Evolutionary conservation across 371 early-diverging fungal species (phyloP), one percentile per base, ranked within the genome.

Genomic region (Parasitella parasitica): DNA sequence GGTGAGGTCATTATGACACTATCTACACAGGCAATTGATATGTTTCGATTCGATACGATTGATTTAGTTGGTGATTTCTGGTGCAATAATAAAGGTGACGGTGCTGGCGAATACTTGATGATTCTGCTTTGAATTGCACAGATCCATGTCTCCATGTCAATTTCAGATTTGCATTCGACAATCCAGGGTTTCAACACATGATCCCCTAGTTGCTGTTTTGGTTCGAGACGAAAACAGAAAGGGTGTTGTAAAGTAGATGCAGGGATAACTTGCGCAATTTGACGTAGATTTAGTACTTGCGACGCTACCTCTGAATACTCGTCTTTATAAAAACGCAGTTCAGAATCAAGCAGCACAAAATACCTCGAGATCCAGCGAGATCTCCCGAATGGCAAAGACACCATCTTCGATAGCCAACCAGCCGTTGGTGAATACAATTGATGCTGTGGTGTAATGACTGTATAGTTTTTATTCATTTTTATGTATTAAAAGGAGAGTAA

Each of bases 301-400:
- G 55, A 55, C 15, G 70, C 38, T 4, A 48, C 35, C 26, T 66
- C 66, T 13, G 59, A 51, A 52, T 66, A 60, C 63, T 66, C 63
- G 39, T 70, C 56, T 56, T 66, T 70, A 48, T 70, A 70, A 18
- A 54, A 55, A 2, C 66, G 50, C 26, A 70, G 26, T 48, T 70
- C 70, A 13, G 70, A 65, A 35, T 66, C 60, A 22, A 70, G 61
- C 37, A 70, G 57, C 4, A 70, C 66, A 57, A 70, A 70, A n/a
- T 52, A 70, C 6, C 57, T 37, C 16, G 72, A 64, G 37, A 54
- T 32, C 69, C 72, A 68, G 15, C 67, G 46, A 36, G 65, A 48
- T 61, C 72, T 60, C 27, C 61, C 61, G 52, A 65, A 64, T 15
- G 67, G 64, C 18, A 62, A 52, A 22, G 51, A 26, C 6, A 63